phyloP scores from a whole-genome alignment of 345 rosid species.

The Acer saccharum region DNA sequence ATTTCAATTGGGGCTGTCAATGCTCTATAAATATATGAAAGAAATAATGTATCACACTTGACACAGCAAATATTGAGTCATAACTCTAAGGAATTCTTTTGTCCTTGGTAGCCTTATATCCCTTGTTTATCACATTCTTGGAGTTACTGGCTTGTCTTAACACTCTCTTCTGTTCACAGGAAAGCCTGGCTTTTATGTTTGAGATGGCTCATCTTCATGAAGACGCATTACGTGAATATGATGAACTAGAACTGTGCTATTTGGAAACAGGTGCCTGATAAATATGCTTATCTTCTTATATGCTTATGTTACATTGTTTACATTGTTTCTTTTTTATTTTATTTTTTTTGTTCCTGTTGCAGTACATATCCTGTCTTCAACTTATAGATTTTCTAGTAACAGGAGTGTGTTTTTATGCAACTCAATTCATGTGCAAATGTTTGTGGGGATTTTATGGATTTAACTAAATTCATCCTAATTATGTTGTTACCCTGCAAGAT shows the following conservation, averaged over 20 bases:
- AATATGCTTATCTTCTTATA: slow-evolving; percentile 20
- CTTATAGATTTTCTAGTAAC: not conserved
- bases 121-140: slow-evolving; percentile 21
- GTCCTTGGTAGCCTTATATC: slow-evolving; percentile 14
- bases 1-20: not conserved
- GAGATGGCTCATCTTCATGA: slow-evolving; percentile 97
- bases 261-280: slow-evolving; percentile 75
- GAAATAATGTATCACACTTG: slow-evolving; percentile 5
- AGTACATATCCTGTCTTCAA: not conserved
- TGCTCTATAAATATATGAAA: slow-evolving; percentile 10
- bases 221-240: slow-evolving; percentile 96
- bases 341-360: not conserved
- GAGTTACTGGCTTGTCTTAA: slow-evolving; percentile 16
- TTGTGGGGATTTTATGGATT: slow-evolving; percentile 8
- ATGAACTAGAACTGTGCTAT: slow-evolving; percentile 93
- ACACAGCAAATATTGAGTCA: not conserved
- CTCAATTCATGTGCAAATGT: not conserved
- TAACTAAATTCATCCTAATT: not conserved
- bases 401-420: not conserved
- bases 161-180: slow-evolving; percentile 51
- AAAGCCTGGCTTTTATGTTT: slow-evolving; percentile 98
- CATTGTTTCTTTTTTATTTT: not conserved
- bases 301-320: no score
- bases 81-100: slow-evolving; percentile 16
- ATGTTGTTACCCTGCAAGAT: not conserved